Evolutionary conservation across 768 basidiomycete species (phyloP), one percentile per base, ranked within the genome.

Genomic region (Xerocomellus amylosporus): DNA sequence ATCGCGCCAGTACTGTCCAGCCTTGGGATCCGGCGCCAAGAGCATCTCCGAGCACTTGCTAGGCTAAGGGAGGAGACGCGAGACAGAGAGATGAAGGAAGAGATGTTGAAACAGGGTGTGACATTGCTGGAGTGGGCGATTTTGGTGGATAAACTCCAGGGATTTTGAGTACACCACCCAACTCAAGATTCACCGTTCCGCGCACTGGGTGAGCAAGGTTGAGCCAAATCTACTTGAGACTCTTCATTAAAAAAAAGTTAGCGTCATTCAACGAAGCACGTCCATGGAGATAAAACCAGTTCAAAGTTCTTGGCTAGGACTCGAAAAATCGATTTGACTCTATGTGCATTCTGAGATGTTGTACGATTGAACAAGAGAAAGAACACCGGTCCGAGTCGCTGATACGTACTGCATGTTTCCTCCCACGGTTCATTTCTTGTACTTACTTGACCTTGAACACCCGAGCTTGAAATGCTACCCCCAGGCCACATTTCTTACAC

Each of bases 111-210:
- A 64, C 73, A 79, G 61, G 88, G 88, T 1, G 74, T 90, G 47
- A 88, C 86, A 1, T 76, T 87, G 8, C 74, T 90, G 71, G 88
- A 90, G 61, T 90, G 88, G 88, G 88, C 88, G 20, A 86, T 89
- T 62, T 73, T 90, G 61, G 68, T 90, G 54, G 88, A 90, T 68
- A 81, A 74, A 63, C 65, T 88, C 58, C 80, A 79, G 57, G 72
- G 64, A 36, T 58, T 73, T 52, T 75, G 52, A 56, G 38, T 8
- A 26, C 12, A 26, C 15, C 28, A 24, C n/a, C n/a, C n/a, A n/a
- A n/a, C 14, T n/a, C 14, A 15, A 41, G 17, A 41, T 41, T 45
- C 31, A 8, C 10, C 36, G 15, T 53, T 43, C 26, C 20, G 14
- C 12, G 28, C n/a, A 5, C 3, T 30, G 24, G 51, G 58, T 59